Evolutionary conservation across 805 yeast genomes (phyloP).

Genomic region (Yarrowia sp.): DNA sequence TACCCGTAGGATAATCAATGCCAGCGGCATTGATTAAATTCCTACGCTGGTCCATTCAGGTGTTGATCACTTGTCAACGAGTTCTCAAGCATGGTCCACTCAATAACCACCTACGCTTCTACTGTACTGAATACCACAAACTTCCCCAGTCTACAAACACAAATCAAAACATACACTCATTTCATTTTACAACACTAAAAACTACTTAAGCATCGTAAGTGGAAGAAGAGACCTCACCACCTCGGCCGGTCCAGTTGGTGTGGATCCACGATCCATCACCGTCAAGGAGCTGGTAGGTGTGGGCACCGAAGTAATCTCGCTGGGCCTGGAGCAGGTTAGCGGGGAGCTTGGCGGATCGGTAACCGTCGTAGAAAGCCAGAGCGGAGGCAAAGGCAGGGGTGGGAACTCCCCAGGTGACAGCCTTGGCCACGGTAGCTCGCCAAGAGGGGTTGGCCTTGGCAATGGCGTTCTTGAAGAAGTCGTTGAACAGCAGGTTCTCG

Average conservation of each 20-base stretch:
- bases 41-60: too few relatives aligned
- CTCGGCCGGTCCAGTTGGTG: conserved; percentile 99
- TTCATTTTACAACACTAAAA: conserved; percentile 36
- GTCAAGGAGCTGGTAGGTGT: conserved; percentile 95
- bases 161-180: conserved; percentile 20
- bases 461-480: conserved; percentile 91
- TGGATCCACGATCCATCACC: conserved; percentile 82
- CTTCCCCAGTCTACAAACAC: background rate
- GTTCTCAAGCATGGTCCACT: too few relatives aligned
- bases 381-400: conserved; percentile 98
- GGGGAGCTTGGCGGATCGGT: conserved; percentile 93
- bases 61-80: too few relatives aligned
- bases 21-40: too few relatives aligned
- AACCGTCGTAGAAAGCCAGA: conserved; percentile 96
- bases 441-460: conserved; percentile 93
- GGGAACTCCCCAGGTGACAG: conserved; percentile 89
- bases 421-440: conserved; percentile 85
- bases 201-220: conserved; percentile 82
- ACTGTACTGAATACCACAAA: too few relatives aligned
- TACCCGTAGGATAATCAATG: too few relatives aligned
- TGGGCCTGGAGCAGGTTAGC: conserved; percentile 99
- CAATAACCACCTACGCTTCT: too few relatives aligned
- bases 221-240: conserved; percentile 96
- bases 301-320: conserved; percentile 99
- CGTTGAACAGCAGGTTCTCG: conserved; percentile 94